Conservation (phyloP, 129 eudicot genomes). For the Tagetes patula region DNA sequence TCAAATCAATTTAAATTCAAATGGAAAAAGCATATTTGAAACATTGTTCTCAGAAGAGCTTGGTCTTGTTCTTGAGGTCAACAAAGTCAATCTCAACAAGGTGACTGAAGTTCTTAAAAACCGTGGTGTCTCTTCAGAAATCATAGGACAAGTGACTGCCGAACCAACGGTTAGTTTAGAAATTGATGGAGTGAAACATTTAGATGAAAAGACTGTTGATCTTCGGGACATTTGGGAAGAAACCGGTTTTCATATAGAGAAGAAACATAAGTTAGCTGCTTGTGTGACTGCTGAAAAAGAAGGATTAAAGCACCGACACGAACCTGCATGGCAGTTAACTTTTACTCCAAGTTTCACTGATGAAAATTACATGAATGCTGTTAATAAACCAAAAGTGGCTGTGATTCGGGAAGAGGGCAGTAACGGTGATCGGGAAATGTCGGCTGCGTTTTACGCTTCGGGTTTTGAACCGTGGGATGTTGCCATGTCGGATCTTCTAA, state of each 20-base stretch:
- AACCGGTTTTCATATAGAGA: conserved; percentile 78
- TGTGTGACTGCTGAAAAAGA: conserved; percentile 67
- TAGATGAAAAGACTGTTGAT: conserved; percentile 52
- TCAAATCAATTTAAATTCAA: conserved; percentile 47
- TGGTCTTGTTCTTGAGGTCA: conserved; percentile 75
- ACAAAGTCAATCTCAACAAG: conserved; percentile 44
- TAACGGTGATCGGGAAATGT: conserved; percentile 89
- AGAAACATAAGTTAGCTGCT: conserved; percentile 60
- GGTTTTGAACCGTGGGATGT: conserved; percentile 91
- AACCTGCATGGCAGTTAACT: conserved; percentile 72
- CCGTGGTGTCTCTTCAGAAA: conserved; percentile 48
- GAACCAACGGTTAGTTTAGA: conserved; percentile 47
- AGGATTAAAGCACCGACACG: conserved; percentile 67
- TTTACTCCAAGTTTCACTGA: conserved; percentile 70
- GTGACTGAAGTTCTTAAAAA: conserved; percentile 45
- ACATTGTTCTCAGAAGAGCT: conserved; percentile 86
- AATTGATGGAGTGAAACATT: conserved; percentile 54
- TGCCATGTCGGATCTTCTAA: conserved; percentile 72
- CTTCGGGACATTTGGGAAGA: conserved; percentile 93
- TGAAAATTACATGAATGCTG: conserved; percentile 42
- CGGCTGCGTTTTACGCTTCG: conserved; percentile 77
- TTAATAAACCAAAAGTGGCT: conserved; percentile 73
- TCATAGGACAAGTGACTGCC: conserved; percentile 62
- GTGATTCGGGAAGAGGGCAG: conserved; percentile 96
- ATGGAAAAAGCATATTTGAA: conserved; percentile 49